Base-by-base conservation (phyloP, 1,284 basidiomycete species). In the Ustilago cynodontis region DNA sequence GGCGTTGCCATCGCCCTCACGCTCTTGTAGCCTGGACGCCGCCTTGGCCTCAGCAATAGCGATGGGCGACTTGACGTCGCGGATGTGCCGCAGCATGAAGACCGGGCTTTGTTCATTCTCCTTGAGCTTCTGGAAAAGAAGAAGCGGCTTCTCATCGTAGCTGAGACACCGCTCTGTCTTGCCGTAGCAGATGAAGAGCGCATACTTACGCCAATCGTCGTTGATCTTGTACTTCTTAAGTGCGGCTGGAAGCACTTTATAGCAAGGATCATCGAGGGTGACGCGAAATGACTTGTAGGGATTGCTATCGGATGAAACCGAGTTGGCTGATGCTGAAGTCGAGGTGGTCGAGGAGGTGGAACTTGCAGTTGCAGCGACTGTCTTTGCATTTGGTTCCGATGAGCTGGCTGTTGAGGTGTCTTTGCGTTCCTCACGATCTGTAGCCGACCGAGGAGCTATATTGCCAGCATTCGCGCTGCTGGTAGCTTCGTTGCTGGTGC, bases 171-270 rank as follows among this genome's bases (percentile, higher is more conserved):
- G 91, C 86, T 99, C 97, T 3, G 74, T 90, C 69, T 92, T 92
- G 16, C 94, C 95, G 86, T 95, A 98, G 83, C 95, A 98, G 77
- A 99, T 98, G 87, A 99, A 99, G 90, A 99, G 92, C 26, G 96
- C 97, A 88, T 99, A 99, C 83, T 94, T 93, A 88, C 94, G 92
- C 95, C 96, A 99, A 86, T 95, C 95, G 81, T 99, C 97, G 84
- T 95, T 95, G 87, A 99, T 98, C 86, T 94, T 94, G 87, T 99
- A 99, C 87, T 98, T 98, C 88, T 98, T 98, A 76, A 99, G 88
- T 18, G 97, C 97, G 0, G 96, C 95, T 0, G 97, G 96, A 18
- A 99, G 88, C 18, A 99, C 96, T 84, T 97, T 98, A 92, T 93
- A 96, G 62, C 95, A 97, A 0, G 97, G 96, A 86, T 99, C 97